Conservation (phyloP, 176 grass and related monocot genomes). For the Rhynchospora breviuscula region DNA sequence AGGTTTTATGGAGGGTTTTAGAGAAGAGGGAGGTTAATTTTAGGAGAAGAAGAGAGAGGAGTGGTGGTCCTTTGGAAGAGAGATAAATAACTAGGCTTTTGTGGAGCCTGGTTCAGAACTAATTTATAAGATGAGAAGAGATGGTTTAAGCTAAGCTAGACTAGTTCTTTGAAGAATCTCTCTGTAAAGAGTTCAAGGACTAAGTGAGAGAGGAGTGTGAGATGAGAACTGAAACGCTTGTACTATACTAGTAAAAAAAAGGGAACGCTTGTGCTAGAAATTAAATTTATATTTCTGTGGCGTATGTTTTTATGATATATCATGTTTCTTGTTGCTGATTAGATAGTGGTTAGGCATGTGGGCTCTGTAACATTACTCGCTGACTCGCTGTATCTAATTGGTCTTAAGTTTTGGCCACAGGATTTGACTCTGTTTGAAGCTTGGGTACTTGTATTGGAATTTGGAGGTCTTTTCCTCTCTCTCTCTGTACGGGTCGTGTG, state of each 20-base stretch:
- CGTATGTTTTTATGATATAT: background rate
- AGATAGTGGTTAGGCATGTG: too few relatives aligned
- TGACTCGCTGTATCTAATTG: background rate
- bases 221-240: background rate
- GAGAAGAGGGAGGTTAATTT: background rate
- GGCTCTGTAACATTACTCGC: background rate
- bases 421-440: background rate
- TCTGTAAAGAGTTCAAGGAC: background rate
- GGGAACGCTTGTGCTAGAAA: background rate
- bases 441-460: background rate
- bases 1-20: conserved; percentile 29
- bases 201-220: background rate
- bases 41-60: background rate
- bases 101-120: background rate
- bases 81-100: background rate
- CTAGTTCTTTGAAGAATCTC: background rate
- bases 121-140: background rate
- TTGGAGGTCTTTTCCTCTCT: conserved; percentile 11
- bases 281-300: background rate
- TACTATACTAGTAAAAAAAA: background rate
- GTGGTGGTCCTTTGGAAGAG: background rate
- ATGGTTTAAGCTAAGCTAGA: background rate
- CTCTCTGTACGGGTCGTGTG: background rate
- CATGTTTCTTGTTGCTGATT: background rate
- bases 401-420: too few relatives aligned